Conservation (phyloP, 2,329 filamentous ascomycete genomes). For the Colletotrichum lentis region DNA sequence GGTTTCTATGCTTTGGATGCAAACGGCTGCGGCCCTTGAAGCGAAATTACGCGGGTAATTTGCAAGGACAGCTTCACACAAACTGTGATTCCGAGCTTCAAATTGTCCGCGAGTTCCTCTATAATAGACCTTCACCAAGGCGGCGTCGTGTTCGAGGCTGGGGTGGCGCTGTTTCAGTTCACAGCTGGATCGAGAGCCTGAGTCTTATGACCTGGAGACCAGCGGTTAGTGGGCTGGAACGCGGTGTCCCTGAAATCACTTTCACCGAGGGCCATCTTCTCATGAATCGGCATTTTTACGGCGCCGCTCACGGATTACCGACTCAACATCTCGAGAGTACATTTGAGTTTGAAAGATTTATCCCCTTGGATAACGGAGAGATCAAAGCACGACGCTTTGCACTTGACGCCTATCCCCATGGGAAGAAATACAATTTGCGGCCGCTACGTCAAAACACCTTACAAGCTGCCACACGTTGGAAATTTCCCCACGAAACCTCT, state of each 20-base stretch:
- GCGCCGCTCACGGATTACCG: background rate
- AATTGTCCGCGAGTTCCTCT: background rate
- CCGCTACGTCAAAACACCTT: background rate
- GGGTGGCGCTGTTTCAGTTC: background rate
- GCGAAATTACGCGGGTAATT: background rate
- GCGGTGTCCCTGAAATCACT: background rate
- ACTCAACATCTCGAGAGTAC: background rate
- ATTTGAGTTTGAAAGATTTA: background rate
- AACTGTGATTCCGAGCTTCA: background rate
- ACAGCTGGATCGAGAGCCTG: background rate
- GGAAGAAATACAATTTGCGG: background rate
- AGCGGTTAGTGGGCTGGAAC: background rate
- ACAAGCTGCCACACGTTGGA: background rate
- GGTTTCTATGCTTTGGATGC: conserved; percentile 10
- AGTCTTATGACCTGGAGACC: conserved; percentile 9
- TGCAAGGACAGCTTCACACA: conserved; percentile 9
- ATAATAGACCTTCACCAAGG: background rate
- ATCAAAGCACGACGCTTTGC: background rate
- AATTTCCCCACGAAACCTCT: background rate
- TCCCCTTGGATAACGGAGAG: background rate
- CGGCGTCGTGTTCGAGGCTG: background rate
- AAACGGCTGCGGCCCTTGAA: background rate
- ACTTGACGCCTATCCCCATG: background rate
- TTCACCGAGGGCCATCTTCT: conserved; percentile 7
- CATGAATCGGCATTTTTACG: conserved; percentile 16